Evolutionary conservation across 805 yeast species (phyloP).

Genomic region (Debaryomyces tyrocola): DNA sequence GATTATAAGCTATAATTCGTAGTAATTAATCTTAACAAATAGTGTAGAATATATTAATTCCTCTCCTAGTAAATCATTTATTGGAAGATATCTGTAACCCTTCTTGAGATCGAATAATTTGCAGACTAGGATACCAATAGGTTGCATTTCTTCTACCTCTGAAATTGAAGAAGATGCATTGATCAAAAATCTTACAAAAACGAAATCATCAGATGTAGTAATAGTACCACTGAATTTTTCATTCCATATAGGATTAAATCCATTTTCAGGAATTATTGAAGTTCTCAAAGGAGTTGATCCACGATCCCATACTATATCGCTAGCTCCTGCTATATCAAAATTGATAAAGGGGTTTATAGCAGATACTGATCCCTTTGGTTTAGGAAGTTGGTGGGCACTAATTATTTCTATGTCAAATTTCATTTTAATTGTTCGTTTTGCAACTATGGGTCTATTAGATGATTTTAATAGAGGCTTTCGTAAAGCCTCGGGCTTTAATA

Average conservation of each 20-base stretch:
- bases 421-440: conserved; percentile 5
- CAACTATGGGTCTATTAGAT: conserved; percentile 8
- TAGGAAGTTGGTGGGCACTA: conserved; percentile 86
- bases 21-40: conserved; percentile 39
- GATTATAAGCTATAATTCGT: background rate
- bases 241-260: conserved; percentile 88
- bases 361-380: conserved; percentile 51
- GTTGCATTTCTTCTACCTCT: conserved; percentile 25
- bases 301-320: conserved; percentile 22
- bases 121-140: conserved; percentile 59
- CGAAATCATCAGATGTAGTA: conserved; percentile 41
- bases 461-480: conserved; percentile 33
- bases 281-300: conserved; percentile 18
- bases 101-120: conserved; percentile 62
- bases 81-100: conserved; percentile 82
- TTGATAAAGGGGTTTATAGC: conserved; percentile 61
- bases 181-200: conserved; percentile 56
- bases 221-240: conserved; percentile 45
- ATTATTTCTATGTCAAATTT: conserved; percentile 44
- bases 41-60: conserved; percentile 56
- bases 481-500: conserved; percentile 64
- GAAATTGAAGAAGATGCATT: conserved; percentile 29
- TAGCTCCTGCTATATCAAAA: conserved; percentile 57
- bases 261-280: conserved; percentile 56
- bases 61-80: conserved; percentile 80